Conservation (phyloP, 2,329 filamentous ascomycete species). For the Daldinia eschscholtzii region DNA sequence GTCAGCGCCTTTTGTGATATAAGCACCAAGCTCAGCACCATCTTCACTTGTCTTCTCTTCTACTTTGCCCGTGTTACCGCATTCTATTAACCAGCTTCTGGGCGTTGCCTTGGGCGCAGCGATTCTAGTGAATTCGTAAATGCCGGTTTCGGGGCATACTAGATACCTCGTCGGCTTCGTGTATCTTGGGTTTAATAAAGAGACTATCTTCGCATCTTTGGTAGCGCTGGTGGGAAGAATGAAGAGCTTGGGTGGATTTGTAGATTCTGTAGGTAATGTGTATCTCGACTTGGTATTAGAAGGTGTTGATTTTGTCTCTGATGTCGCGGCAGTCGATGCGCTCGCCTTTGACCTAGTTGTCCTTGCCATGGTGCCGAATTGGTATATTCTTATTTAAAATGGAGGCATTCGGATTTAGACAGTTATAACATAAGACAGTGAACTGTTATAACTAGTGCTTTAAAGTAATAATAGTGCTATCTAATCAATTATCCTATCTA, state of each 20-base stretch:
- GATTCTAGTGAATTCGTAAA: slow-evolving; percentile 75
- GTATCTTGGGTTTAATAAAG: slow-evolving; percentile 70
- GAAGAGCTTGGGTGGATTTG: slow-evolving; percentile 68
- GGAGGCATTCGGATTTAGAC: not conserved
- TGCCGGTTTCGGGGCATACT: slow-evolving; percentile 70
- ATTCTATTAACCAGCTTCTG: slow-evolving; percentile 72
- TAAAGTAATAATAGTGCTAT: not conserved
- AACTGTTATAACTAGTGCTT: no score
- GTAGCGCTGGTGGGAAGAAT: slow-evolving; percentile 69
- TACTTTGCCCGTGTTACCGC: slow-evolving; percentile 39
- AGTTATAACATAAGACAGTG: not conserved
- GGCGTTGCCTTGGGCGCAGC: slow-evolving; percentile 65
- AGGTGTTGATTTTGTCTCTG: slow-evolving; percentile 46
- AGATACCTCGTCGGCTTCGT: slow-evolving; percentile 69
- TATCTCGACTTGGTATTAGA: slow-evolving; percentile 55
- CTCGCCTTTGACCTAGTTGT: slow-evolving; percentile 62
- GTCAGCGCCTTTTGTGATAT: slow-evolving; percentile 74
- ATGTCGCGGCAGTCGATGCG: slow-evolving; percentile 48
- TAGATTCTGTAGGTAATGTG: slow-evolving; percentile 55
- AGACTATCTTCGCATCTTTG: slow-evolving; percentile 68
- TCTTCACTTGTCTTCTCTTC: slow-evolving; percentile 36
- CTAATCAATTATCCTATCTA: slow-evolving; percentile 7
- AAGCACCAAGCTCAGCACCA: slow-evolving; percentile 50
- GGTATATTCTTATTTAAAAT: slow-evolving; percentile 14
- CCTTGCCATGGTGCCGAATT: slow-evolving; percentile 59